phyloP scores from a whole-genome alignment of 345 rosid species.

The Pelargonium nanum region DNA sequence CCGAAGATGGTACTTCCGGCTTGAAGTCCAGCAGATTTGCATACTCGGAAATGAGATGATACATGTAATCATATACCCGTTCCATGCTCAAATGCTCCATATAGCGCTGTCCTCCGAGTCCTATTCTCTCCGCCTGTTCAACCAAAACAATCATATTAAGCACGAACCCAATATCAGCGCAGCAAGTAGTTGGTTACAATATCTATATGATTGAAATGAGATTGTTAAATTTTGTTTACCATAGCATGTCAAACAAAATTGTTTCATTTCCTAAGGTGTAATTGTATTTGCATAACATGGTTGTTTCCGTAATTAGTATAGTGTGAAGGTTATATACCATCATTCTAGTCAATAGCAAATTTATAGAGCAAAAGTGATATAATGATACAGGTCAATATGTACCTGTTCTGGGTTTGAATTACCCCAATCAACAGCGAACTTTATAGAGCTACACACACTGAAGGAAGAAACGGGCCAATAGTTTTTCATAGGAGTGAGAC shows the following conservation, averaged over 20 bases:
- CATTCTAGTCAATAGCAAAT: background rate
- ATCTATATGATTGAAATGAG: background rate
- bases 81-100: slow-evolving; percentile 69
- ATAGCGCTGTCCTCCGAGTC: slow-evolving; percentile 59
- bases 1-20: slow-evolving; percentile 60
- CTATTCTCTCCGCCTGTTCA: slow-evolving; percentile 60
- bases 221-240: no score
- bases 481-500: slow-evolving; percentile 54
- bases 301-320: no score
- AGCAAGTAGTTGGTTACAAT: background rate
- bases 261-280: no score
- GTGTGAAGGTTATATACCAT: background rate
- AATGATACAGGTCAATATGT: slow-evolving; percentile 5
- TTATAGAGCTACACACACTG: slow-evolving; percentile 54
- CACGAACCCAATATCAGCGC: background rate
- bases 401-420: slow-evolving; percentile 59
- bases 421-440: slow-evolving; percentile 82
- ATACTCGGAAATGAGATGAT: slow-evolving; percentile 64
- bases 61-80: slow-evolving; percentile 74
- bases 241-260: no score
- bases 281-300: no score
- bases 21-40: slow-evolving; percentile 66
- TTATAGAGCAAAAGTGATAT: background rate
- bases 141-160: background rate
- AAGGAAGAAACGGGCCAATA: slow-evolving; percentile 75